A percentile compares a stretch with the other conserved stretches of the same genome.
Conservation (phyloP, 441 rosid species). For the Euphorbia celastroides region DNA sequence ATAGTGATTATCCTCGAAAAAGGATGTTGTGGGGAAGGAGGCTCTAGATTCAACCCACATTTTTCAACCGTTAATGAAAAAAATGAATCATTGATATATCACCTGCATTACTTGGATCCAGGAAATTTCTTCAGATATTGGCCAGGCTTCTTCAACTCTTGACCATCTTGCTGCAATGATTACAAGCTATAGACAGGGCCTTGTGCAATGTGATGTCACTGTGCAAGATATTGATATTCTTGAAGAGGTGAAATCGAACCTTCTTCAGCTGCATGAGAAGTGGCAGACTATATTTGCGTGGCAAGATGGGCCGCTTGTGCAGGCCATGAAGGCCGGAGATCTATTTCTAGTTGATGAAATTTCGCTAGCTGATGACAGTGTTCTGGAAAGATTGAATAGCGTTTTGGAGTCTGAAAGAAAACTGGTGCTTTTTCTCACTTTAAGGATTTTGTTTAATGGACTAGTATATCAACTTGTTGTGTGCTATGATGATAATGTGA, state of each 20-base stretch:
- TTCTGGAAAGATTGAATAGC: conserved; percentile 91
- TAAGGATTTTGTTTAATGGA: background rate
- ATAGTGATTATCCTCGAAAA: background rate
- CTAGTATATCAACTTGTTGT: background rate
- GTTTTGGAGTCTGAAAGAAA: conserved; percentile 92
- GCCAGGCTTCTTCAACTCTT: conserved; percentile 55
- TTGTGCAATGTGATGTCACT: conserved; percentile 32
- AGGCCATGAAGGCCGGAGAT: conserved; percentile 90
- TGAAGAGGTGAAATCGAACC: conserved; percentile 49
- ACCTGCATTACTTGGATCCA: conserved; percentile 32
- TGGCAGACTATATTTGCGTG: conserved; percentile 89
- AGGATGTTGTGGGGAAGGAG: background rate
- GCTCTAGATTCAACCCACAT: background rate
- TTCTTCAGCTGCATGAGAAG: conserved; percentile 53
- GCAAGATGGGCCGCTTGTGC: conserved; percentile 99
- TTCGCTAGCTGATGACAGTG: conserved; percentile 99
- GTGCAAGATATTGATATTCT: conserved; percentile 45
- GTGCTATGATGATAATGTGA: background rate
- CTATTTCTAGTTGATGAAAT: conserved; percentile 94
- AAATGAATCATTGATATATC: conserved; percentile 15
- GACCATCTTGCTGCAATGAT: conserved; percentile 38
- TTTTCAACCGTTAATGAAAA: background rate
- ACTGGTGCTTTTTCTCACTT: conserved; percentile 44
- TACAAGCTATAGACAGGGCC: conserved; percentile 41
- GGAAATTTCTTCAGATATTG: conserved; percentile 66